phyloP scores from a whole-genome alignment of 306 rosid species.

The Fragaria vesca region DNA sequence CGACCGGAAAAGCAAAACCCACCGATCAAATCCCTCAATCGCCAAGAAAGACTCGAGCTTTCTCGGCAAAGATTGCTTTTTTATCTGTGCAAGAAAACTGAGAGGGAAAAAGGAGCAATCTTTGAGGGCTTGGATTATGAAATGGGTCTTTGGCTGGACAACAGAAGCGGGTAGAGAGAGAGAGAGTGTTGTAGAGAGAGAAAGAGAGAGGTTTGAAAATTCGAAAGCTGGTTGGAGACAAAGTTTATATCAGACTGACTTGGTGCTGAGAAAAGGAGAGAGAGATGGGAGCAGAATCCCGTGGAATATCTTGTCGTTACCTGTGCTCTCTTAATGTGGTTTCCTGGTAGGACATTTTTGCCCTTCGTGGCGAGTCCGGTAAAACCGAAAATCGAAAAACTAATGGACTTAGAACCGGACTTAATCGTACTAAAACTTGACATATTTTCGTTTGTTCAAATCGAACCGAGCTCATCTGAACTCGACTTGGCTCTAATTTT shows the following conservation, averaged over 20 bases:
- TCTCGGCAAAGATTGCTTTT: slow-evolving; percentile 23
- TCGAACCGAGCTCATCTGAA: too few species aligned
- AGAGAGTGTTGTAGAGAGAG: slow-evolving; percentile 23
- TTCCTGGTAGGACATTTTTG: too few species aligned
- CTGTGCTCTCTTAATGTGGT: neutral
- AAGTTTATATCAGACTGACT: slow-evolving; percentile 42
- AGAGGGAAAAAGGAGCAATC: slow-evolving; percentile 10
- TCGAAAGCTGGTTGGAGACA: slow-evolving; percentile 59
- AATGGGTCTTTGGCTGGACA: neutral
- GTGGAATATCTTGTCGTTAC: slow-evolving; percentile 20
- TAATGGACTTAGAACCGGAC: too few species aligned
- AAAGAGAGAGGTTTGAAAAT: slow-evolving; percentile 37
- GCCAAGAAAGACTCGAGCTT: slow-evolving; percentile 28
- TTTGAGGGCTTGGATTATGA: slow-evolving; percentile 6
- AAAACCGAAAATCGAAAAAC: too few species aligned
- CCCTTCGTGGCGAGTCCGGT: too few species aligned
- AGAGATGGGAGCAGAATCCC: slow-evolving; percentile 18
- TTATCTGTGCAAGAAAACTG: neutral
- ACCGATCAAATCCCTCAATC: slow-evolving; percentile 30
- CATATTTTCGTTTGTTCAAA: too few species aligned
- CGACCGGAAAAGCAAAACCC: slow-evolving; percentile 23
- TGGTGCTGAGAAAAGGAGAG: slow-evolving; percentile 9
- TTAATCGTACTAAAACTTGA: too few species aligned
- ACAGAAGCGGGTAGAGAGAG: slow-evolving; percentile 15
- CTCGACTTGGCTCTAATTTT: too few species aligned